Evolutionary conservation across 208 protist genomes (phyloP), one percentile per base, ranked within the genome.

Genomic region (Crithidia brevicula): DNA sequence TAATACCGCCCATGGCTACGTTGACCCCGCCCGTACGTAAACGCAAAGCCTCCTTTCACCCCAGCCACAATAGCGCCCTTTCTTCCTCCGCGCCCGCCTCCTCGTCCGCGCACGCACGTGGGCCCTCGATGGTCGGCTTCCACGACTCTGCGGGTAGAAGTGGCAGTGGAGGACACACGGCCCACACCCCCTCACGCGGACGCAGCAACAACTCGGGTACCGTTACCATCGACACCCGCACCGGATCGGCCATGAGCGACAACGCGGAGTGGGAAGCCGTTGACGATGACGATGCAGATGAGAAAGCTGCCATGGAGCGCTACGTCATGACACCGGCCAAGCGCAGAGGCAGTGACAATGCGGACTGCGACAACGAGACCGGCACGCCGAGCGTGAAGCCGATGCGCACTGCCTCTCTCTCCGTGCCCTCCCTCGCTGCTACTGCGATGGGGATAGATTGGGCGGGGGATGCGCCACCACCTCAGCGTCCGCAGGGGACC

Each of bases 201-300:
- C 45, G 45, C 8, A 28, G 22, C 33, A 42, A n/a, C n/a, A n/a
- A 22, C 59, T 65, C 43, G 0, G 54, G 45, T 22, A 65, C 45
- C 45, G 45, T 65, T 11, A 54, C 33, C 30, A 65, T 65, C 59
- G 45, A 65, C 45, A 65, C 59, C 3, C 45, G 59, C 15, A 28
- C 16, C 33, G 15, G 31, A 20, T 40, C 50, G 8, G 16, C 42
- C 3, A 15, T 25, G 0, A 25, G 31, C 31, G 51, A 40, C 51
- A 36, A 57, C 31, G 28, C n/a, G 18, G 30, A 38, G 1, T n/a
- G 18, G 51, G 51, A 57, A n/a, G 31, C 9, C 31, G 51, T 40
- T 9, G 28, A 23, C 28, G 22, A 51, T 31, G 43, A 52, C 40
- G 30, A 40, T 3, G 36, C 16, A 4, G 27, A 11, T 13, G 34